A percentile compares a stretch with the other conserved stretches of the same genome.
Conservation (phyloP, 768 basidiomycete species). For the Infundibulicybe gibba region DNA sequence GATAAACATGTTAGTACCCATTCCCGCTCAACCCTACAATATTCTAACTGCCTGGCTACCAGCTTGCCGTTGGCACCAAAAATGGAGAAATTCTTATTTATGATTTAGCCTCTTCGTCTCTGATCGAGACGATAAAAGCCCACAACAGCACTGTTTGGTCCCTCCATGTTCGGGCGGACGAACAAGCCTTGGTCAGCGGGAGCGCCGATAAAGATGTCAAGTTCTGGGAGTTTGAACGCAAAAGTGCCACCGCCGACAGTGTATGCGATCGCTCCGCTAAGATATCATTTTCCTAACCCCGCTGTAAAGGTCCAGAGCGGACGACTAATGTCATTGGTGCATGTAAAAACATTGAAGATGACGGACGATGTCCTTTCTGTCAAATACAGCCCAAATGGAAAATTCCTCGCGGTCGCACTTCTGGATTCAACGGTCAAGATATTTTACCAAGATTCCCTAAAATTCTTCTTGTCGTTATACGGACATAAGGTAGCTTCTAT, state of each 20-base stretch:
- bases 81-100: constrained; percentile 85
- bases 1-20: constrained; percentile 76
- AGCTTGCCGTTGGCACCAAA: constrained; percentile 95
- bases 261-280: constrained; percentile 28
- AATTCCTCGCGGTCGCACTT: constrained; percentile 84
- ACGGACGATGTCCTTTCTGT: constrained; percentile 93
- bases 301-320: constrained; percentile 43
- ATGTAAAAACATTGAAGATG: constrained; percentile 93
- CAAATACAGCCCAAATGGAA: constrained; percentile 86
- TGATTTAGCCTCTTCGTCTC: constrained; percentile 83
- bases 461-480: constrained; percentile 96
- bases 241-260: constrained; percentile 43
- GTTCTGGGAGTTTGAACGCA: constrained; percentile 89
- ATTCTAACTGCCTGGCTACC: constrained; percentile 8
- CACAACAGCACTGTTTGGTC: constrained; percentile 89
- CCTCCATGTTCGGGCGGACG: constrained; percentile 80
- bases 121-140: constrained; percentile 82
- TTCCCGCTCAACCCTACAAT: constrained; percentile 2
- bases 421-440: constrained; percentile 98
- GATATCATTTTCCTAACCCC: background rate
- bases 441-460: constrained; percentile 93
- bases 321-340: constrained; percentile 65
- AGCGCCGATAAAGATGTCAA: constrained; percentile 97
- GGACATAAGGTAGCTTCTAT: constrained; percentile 78
- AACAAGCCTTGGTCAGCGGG: constrained; percentile 78